phyloP scores from a whole-genome alignment of 202 grass and related monocot genomes.

The Elaeis oleifera region DNA sequence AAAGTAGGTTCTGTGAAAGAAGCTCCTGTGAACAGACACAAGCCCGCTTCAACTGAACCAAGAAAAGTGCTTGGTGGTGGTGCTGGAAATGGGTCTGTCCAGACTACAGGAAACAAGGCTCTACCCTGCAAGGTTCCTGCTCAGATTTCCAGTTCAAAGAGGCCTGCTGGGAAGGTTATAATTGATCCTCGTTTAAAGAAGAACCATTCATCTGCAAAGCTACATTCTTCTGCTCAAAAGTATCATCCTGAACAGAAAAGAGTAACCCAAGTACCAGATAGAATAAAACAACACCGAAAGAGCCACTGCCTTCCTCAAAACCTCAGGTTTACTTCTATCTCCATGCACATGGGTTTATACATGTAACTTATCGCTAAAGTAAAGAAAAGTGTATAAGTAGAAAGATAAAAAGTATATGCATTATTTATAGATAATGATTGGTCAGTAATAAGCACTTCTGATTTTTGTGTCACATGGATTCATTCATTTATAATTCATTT shows the following conservation, averaged over 20 bases:
- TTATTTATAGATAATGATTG: no score
- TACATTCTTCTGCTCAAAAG: slow-evolving; percentile 32
- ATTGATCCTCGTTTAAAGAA: slow-evolving; percentile 34
- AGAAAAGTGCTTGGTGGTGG: slow-evolving; percentile 27
- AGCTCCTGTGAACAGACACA: slow-evolving; percentile 23
- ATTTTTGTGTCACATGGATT: not conserved
- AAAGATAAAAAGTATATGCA: no score
- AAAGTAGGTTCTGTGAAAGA: slow-evolving; percentile 35
- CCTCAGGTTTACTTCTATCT: slow-evolving; percentile 31
- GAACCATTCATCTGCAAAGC: slow-evolving; percentile 28
- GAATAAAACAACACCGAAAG: slow-evolving; percentile 39
- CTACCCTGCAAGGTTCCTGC: slow-evolving; percentile 38
- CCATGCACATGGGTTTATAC: not conserved
- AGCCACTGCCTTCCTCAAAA: slow-evolving; percentile 34
- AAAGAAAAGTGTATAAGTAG: no score
- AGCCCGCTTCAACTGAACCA: slow-evolving; percentile 24
- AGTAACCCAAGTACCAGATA: slow-evolving; percentile 32
- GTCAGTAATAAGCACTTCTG: no score
- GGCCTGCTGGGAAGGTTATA: slow-evolving; percentile 32
- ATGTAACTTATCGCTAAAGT: not conserved
- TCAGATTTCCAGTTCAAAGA: slow-evolving; percentile 29
- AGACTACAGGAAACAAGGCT: slow-evolving; percentile 27
- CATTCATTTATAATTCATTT: not conserved
- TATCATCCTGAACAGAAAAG: slow-evolving; percentile 53
- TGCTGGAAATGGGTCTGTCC: slow-evolving; percentile 36